Percentiles rank a stretch among this genome's conserved stretches.
Conservation (phyloP, 257 asterid species). For the Mentha longifolia region DNA sequence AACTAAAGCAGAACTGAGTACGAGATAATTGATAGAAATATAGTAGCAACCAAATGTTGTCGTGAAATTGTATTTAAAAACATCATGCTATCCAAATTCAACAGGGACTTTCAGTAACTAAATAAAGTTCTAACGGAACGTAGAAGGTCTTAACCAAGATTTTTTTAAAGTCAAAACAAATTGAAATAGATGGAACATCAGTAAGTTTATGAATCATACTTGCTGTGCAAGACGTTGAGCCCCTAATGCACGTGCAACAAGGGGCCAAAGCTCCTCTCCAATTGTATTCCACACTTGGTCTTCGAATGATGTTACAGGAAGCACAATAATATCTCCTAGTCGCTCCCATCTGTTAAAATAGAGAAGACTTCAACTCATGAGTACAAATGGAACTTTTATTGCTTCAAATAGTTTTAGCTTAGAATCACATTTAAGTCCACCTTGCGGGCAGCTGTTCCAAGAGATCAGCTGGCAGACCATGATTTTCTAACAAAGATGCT, state of each 20-base stretch:
- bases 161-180: background rate
- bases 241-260: slow-evolving; percentile 78
- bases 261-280: slow-evolving; percentile 80
- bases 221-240: slow-evolving; percentile 87
- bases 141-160: slow-evolving; percentile 5
- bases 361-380: slow-evolving; percentile 20
- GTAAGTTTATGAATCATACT: slow-evolving; percentile 45
- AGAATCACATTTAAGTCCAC: slow-evolving; percentile 37
- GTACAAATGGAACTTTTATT: slow-evolving; percentile 23
- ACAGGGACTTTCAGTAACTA: slow-evolving; percentile 10
- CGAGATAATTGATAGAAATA: background rate
- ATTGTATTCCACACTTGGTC: slow-evolving; percentile 76
- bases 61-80: background rate
- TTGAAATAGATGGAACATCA: background rate
- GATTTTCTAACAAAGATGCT: slow-evolving; percentile 55
- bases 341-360: slow-evolving; percentile 85
- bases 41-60: slow-evolving; percentile 23
- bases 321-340: slow-evolving; percentile 82
- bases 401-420: slow-evolving; percentile 6
- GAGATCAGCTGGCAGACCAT: slow-evolving; percentile 62
- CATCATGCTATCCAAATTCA: slow-evolving; percentile 12
- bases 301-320: slow-evolving; percentile 74
- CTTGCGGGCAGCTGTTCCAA: slow-evolving; percentile 84
- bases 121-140: background rate
- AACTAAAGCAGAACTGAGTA: slow-evolving; percentile 10